A percentile compares a stretch with the other conserved stretches of the same genome.
Conservation (phyloP, 495 filamentous ascomycete species). For the Trichocladium uniseriatum region DNA sequence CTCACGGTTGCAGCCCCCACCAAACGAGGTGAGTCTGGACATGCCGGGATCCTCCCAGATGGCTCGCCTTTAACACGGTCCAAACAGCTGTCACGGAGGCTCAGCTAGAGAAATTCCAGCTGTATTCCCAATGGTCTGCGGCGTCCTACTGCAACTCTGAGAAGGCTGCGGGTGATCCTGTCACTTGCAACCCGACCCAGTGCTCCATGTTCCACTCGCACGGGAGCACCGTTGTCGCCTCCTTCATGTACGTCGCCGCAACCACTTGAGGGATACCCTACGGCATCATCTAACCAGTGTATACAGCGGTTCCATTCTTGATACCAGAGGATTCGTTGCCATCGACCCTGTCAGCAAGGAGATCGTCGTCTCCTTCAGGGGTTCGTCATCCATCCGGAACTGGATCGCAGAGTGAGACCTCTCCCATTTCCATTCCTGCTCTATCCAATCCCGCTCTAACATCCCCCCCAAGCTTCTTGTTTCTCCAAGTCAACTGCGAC, state of each 20-base stretch:
- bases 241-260: constrained; percentile 46
- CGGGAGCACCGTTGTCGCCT: constrained; percentile 45
- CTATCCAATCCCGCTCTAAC: not conserved
- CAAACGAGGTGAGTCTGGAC: constrained; percentile 8
- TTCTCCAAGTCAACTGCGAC: constrained; percentile 25
- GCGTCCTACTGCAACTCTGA: constrained; percentile 59
- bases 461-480: constrained; percentile 19
- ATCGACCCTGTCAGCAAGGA: constrained; percentile 50
- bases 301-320: constrained; percentile 43
- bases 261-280: not conserved
- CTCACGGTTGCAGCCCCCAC: constrained; percentile 10
- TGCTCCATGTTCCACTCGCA: constrained; percentile 54
- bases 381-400: constrained; percentile 52
- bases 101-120: constrained; percentile 43
- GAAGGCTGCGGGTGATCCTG: constrained; percentile 35
- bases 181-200: constrained; percentile 49
- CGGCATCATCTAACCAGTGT: not conserved
- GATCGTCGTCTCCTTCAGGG: constrained; percentile 63
- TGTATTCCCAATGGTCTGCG: constrained; percentile 62
- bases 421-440: not conserved
- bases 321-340: constrained; percentile 62
- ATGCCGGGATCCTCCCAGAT: not conserved
- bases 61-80: not conserved
- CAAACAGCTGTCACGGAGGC: constrained; percentile 20
- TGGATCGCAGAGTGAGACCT: constrained; percentile 55